Conservation (phyloP, 495 filamentous ascomycete genomes). For the Penicillium diatomitis region DNA sequence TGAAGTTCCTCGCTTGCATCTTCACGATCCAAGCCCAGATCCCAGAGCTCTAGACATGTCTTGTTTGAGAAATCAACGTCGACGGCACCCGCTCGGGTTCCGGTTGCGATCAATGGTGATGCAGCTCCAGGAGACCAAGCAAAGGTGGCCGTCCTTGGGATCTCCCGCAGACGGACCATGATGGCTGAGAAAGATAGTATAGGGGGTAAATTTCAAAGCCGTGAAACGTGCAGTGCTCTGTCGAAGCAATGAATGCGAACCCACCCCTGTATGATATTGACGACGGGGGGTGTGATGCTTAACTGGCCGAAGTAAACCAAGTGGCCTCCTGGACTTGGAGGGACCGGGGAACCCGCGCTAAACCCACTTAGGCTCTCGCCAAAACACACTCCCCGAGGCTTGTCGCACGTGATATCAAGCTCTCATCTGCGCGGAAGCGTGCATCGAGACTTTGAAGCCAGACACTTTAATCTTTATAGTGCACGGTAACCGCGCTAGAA, state of each 20-base stretch:
- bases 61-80: conserved; percentile 97
- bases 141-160: conserved; percentile 92
- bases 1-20: conserved; percentile 74
- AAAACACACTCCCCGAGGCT: conserved; percentile 29
- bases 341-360: conserved; percentile 28
- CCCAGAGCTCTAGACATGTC: conserved; percentile 94
- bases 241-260: conserved; percentile 9
- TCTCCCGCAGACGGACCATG: conserved; percentile 94
- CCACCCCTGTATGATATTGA: conserved; percentile 21
- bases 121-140: conserved; percentile 81
- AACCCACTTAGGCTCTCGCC: conserved; percentile 28
- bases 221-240: conserved; percentile 11
- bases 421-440: conserved; percentile 4
- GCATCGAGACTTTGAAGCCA: not conserved
- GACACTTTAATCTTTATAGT: too few relatives aligned
- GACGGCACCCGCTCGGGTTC: conserved; percentile 88
- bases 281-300: conserved; percentile 18
- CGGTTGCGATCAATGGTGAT: conserved; percentile 81
- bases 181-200: conserved; percentile 26
- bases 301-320: conserved; percentile 28
- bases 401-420: conserved; percentile 36
- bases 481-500: too few relatives aligned
- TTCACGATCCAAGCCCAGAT: conserved; percentile 67
- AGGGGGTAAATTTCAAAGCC: conserved; percentile 11
- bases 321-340: conserved; percentile 38